Evolutionary conservation across 2,329 filamentous ascomycete species (phyloP).

Genomic region (Xylogone sp.): DNA sequence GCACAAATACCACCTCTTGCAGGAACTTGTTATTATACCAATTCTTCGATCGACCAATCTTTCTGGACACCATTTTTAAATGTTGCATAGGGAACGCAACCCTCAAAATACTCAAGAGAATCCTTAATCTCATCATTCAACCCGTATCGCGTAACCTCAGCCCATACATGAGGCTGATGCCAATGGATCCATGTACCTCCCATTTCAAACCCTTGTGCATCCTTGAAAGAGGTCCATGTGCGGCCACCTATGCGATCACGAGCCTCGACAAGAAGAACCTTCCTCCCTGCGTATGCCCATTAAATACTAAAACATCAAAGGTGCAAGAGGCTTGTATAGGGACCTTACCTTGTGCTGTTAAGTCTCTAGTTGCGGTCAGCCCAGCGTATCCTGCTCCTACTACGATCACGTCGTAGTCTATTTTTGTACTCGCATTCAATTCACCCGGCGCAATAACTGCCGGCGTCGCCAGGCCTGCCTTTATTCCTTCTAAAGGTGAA

Average conservation of each 20-base stretch:
- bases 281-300: background rate
- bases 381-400: conserved; percentile 1
- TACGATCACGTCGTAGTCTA: background rate
- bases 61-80: too few relatives aligned
- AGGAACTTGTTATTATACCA: too few relatives aligned
- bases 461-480: background rate
- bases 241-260: conserved; percentile 39
- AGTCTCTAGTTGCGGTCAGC: conserved; percentile 2
- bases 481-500: background rate
- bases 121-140: conserved; percentile 18
- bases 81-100: too few relatives aligned
- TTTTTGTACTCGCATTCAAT: background rate
- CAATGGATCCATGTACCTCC: conserved; percentile 40
- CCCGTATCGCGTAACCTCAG: conserved; percentile 32
- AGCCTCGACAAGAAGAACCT: conserved; percentile 34
- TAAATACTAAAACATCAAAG: too few relatives aligned
- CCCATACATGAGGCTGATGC: conserved; percentile 29
- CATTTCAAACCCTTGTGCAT: conserved; percentile 36
- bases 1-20: too few relatives aligned
- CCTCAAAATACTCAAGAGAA: too few relatives aligned
- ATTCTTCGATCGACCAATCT: too few relatives aligned
- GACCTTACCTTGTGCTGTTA: conserved; percentile 1
- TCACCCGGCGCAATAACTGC: background rate
- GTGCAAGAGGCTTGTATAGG: background rate
- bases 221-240: conserved; percentile 33